phyloP scores from a whole-genome alignment of 371 early-diverging fungal genomes.

The Actinomortierella ambigua region DNA sequence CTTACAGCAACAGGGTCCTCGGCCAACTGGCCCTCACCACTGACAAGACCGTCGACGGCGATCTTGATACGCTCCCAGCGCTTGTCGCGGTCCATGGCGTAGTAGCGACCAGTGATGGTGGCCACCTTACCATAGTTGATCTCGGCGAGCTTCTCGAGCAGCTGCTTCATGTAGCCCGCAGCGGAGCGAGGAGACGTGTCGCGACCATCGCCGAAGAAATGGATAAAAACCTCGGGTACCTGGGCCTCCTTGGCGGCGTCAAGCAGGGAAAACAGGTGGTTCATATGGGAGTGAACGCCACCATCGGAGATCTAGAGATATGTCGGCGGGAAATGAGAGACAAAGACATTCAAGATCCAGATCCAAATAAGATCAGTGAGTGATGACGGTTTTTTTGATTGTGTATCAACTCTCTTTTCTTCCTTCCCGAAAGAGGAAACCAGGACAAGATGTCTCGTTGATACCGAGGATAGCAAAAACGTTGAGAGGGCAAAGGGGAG shows the following conservation, averaged over 20 bases:
- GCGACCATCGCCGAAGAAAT: conserved; percentile 99
- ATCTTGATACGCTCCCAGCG: conserved; percentile 97
- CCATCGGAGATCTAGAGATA: conserved; percentile 88
- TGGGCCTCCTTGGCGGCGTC: conserved; percentile 83
- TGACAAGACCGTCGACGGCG: conserved; percentile 90
- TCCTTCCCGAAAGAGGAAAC: too few relatives aligned
- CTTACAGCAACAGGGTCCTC: conserved; percentile 63
- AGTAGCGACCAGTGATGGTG: conserved; percentile 97
- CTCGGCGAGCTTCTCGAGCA: conserved; percentile 67
- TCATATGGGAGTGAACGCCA: conserved; percentile 98
- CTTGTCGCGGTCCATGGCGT: conserved; percentile 99
- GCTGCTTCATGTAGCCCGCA: conserved; percentile 69
- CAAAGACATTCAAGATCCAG: not conserved
- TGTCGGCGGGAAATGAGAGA: not conserved
- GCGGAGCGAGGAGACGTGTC: conserved; percentile 96
- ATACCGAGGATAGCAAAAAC: too few relatives aligned
- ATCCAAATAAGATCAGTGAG: conserved; percentile 4
- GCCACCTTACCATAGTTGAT: conserved; percentile 88
- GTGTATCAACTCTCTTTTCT: too few relatives aligned
- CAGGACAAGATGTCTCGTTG: too few relatives aligned
- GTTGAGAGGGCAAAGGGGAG: too few relatives aligned
- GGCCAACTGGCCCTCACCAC: conserved; percentile 82
- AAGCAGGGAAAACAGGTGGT: conserved; percentile 89
- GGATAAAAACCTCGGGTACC: conserved; percentile 91
- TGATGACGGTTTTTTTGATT: not conserved